A percentile compares a stretch with the other conserved stretches of the same genome.
These are phyloP conservation scores for Conoideocrella luteorostrata DNA, from an alignment of 2,329 filamentous ascomycete species.

Conservation along the genomic window DNA sequence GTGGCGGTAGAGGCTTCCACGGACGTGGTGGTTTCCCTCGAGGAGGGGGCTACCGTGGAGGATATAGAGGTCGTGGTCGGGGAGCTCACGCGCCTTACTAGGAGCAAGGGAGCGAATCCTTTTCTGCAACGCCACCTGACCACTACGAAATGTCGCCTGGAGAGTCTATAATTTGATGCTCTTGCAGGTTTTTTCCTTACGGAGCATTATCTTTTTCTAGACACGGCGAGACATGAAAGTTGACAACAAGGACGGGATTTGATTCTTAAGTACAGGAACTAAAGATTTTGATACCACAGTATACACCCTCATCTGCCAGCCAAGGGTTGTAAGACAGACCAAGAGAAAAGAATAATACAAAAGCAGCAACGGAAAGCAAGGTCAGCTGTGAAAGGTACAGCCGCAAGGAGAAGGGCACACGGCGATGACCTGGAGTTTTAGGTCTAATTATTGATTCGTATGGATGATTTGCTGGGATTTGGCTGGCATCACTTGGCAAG, in stretches of 20 bases:
- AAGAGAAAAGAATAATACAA: background rate
- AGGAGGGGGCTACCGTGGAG: conserved; percentile 60
- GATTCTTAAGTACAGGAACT: conserved; percentile 1
- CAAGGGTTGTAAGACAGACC: background rate
- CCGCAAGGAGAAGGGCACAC: background rate
- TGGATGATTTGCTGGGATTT: background rate
- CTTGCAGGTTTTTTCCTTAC: no score
- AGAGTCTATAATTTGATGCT: no score
- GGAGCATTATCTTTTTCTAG: no score
- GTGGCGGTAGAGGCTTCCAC: conserved; percentile 44
- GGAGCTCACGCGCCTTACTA: conserved; percentile 59
- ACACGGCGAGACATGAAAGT: no score
- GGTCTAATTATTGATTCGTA: background rate
- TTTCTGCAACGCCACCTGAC: conserved; percentile 13
- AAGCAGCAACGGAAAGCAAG: background rate
- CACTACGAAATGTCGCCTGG: conserved; percentile 7
- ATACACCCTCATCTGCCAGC: background rate
- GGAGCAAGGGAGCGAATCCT: conserved; percentile 27
- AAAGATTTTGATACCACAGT: conserved; percentile 3
- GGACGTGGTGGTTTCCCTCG: conserved; percentile 49
- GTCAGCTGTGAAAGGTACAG: conserved; percentile 1
- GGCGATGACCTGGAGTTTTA: conserved; percentile 5
- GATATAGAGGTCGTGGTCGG: conserved; percentile 59
- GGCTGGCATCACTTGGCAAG: no score
- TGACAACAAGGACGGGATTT: no score